A percentile compares a stretch with the other conserved stretches of the same genome.
Evolutionary conservation across 176 grass and related monocot species (phyloP).

Genomic region (Avena atlantica): DNA sequence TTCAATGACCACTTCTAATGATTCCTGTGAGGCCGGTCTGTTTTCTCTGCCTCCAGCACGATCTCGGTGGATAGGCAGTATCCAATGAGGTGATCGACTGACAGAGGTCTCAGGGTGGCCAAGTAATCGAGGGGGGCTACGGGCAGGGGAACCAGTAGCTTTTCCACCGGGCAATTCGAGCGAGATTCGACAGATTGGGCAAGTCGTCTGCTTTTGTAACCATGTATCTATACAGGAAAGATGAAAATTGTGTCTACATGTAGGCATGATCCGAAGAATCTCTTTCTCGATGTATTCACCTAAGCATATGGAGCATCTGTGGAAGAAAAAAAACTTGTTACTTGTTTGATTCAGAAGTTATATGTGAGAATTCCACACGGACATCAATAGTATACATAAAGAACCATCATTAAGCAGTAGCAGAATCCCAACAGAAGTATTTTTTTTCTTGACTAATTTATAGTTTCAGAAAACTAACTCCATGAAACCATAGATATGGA

Average conservation of each 20-base stretch:
- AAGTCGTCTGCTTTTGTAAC: slow-evolving; percentile 87
- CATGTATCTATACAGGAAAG: slow-evolving; percentile 89
- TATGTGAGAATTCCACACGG: neutral
- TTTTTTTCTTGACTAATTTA: neutral
- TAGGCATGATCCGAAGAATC: slow-evolving; percentile 85
- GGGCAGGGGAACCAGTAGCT: slow-evolving; percentile 47
- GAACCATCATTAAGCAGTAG: neutral
- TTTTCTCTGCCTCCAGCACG: slow-evolving; percentile 52
- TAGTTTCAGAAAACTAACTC: slow-evolving; percentile 4
- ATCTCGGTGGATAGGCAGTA: slow-evolving; percentile 59
- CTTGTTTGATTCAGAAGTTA: slow-evolving; percentile 7
- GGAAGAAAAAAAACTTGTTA: slow-evolving; percentile 26
- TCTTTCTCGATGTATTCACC: slow-evolving; percentile 92
- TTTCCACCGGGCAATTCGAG: slow-evolving; percentile 64
- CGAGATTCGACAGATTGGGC: slow-evolving; percentile 87
- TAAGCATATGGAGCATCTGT: slow-evolving; percentile 96
- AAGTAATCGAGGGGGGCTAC: slow-evolving; percentile 45
- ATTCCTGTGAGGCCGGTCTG: slow-evolving; percentile 49
- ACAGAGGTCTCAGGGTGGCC: slow-evolving; percentile 45
- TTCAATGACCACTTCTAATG: slow-evolving; percentile 59
- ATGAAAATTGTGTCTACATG: slow-evolving; percentile 85
- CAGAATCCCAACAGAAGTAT: slow-evolving; percentile 2
- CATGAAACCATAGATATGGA: neutral
- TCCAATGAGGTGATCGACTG: slow-evolving; percentile 60
- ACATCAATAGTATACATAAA: slow-evolving; percentile 1